These are phyloP conservation scores for Calonectria hongkongensis DNA, from an alignment of 2,329 filamentous ascomycete species.

Conservation along the genomic window DNA sequence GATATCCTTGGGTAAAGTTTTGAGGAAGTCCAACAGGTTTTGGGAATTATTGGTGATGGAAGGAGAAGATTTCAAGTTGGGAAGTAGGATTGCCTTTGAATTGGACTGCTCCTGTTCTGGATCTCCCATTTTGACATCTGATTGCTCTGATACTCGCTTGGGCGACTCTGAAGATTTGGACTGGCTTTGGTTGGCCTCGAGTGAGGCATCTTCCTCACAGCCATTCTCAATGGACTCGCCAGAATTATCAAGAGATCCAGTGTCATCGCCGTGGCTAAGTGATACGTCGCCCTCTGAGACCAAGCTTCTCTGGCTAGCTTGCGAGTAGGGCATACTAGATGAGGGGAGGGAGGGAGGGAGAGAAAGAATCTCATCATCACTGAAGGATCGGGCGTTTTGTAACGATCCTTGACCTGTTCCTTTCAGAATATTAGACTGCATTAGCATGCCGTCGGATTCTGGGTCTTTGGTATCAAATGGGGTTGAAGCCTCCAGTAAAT, in stretches of 20 bases:
- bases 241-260: background rate
- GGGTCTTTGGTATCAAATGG: conserved; percentile 45
- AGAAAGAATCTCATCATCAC: background rate
- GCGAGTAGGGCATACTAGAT: conserved; percentile 22
- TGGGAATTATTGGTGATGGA: conserved; percentile 10
- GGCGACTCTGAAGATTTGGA: background rate
- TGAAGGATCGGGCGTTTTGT: conserved; percentile 2
- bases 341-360: background rate
- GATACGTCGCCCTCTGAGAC: background rate
- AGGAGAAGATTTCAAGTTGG: conserved; percentile 5
- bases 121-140: conserved; percentile 47
- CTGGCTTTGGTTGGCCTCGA: conserved; percentile 6
- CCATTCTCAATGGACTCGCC: background rate
- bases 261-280: conserved; percentile 1
- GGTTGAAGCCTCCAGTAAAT: conserved; percentile 36
- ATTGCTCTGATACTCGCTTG: conserved; percentile 29
- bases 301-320: background rate
- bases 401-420: conserved; percentile 26
- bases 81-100: background rate
- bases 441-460: conserved; percentile 44
- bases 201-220: conserved; percentile 7
- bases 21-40: conserved; percentile 49
- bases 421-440: conserved; percentile 43
- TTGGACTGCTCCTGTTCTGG: conserved; percentile 19
- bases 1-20: conserved; percentile 56